Evolutionary conservation across 2,329 filamentous ascomycete species (phyloP), one percentile per base, ranked within the genome.

Genomic region (Colletotrichum scovillei): DNA sequence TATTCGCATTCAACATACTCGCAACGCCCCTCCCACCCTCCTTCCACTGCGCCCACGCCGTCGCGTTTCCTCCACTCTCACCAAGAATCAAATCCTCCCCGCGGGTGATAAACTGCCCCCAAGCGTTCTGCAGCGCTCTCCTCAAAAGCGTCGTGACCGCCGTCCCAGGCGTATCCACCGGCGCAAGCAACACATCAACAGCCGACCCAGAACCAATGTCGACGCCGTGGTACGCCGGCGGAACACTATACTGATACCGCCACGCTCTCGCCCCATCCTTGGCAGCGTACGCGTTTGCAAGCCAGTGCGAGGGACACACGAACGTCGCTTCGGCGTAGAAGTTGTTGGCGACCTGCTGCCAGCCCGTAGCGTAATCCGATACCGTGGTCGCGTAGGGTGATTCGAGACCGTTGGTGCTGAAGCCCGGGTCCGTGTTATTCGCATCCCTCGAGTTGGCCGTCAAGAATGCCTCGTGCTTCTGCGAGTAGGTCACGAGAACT

Each of bases 311-410:
- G 19, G 69, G 63, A 7, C 69, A 72, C 5, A 57, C 16, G 22
- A 72, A 57, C 4, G 69, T 68, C 5, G 69, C 69, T 49, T 72
- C 69, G 4, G 69, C 69, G 16, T 72, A 72, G 35, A 72, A 62
- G 11, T 72, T 63, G 55, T 72, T 72, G 3, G 64, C 69, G 16
- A 63, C 69, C 9, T 72, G 69, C 35, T 72, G 69, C 69, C 69
- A 72, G 16, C 69, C 69, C n/a, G 57, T 49, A 22, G 69, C 69
- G 46, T 72, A 72, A 26, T 72, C 62, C 24, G 69, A 72, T 11
- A 62, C 24, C 4, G 69, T 63, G 1, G 69, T 72, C 2, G 69
- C 63, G n/a, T 28, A 72, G 4, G 69, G 69, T 9, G 63, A 22
- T 14, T 62, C 4, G 2, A 32, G 46, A 5, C 69, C 69, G 46